Base-by-base conservation (phyloP, 305 asterid genomes). In the Fraxinus albicans region DNA sequence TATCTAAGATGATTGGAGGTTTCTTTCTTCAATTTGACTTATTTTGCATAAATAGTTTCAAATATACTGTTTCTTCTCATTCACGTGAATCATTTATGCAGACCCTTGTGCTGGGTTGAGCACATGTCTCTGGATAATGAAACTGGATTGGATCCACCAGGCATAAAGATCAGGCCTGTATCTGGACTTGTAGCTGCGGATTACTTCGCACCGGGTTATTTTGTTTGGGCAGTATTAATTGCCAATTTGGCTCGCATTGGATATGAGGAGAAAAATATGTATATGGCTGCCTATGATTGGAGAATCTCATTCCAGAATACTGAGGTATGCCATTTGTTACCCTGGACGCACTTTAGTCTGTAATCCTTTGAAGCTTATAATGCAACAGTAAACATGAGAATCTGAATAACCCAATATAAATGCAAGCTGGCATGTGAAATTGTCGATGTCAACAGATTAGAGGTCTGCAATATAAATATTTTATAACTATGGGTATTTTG, bases 281-380 rank as follows among this genome's bases (percentile, higher is more conserved):
- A 89, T 77, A 95, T 93, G 98, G 98, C 97, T 73, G 98, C 97
- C 77, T 95, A 95, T 87, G 98, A 95, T 88, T 95, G 98, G 98
- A 91, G 98, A 86, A 88, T 95, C 67, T 90, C 98, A 60, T 95
- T 95, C 82, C 98, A 95, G 88, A 92, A 93, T 85, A 95, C 98
- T 47, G 98, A 95, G 98, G 98, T 93, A 69, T 79, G 84, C 83
- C 73, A 77, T 85, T 81, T 85, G 86, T 80, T 82, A 25, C 82
- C 27, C 21, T 70, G 58, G 69, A 33, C 77, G 77, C 65, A 65
- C 53, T 73, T 35, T n/a, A 35, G 3, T 73, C 31, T 81, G 75
- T 80, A 83, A 58, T 82, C 80, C 42, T 78, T 83, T 83, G 29
- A 80, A 70, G 60, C 53, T 44, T 69, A 31, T 67, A 47, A 81